Evolutionary conservation across 148 eudicot genomes (phyloP).

Genomic region (Polygonum aviculare): DNA sequence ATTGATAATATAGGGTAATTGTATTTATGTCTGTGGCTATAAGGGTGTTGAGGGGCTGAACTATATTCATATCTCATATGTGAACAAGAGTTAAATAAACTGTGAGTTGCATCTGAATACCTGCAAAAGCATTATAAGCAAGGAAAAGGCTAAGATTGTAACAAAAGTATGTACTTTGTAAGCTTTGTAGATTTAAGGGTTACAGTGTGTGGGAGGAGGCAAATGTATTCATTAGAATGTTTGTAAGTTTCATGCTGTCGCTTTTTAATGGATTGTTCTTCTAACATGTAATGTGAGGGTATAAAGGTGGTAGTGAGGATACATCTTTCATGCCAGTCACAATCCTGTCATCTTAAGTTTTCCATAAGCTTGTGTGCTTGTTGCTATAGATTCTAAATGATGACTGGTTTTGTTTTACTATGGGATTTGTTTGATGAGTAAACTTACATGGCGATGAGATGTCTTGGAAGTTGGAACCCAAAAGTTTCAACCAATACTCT

Average conservation of each 20-base stretch:
- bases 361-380: neutral
- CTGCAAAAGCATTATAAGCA: neutral
- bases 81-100: neutral
- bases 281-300: neutral
- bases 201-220: neutral
- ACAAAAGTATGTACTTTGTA: neutral
- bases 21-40: neutral
- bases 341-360: neutral
- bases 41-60: neutral
- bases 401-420: neutral
- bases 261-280: neutral
- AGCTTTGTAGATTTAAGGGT: neutral
- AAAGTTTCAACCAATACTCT: neutral
- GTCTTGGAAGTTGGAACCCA: neutral
- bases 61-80: neutral
- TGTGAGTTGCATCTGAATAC: neutral
- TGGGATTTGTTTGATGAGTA: neutral
- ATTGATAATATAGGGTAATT: neutral
- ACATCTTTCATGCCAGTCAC: neutral
- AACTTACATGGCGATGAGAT: neutral
- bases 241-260: neutral
- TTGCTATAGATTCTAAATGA: neutral
- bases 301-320: neutral
- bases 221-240: neutral
- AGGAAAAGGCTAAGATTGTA: neutral